Percentiles rank a stretch among this genome's conserved stretches.
phyloP scores from a whole-genome alignment of 805 yeast species.

The Kodamaea nitidulidarum region DNA sequence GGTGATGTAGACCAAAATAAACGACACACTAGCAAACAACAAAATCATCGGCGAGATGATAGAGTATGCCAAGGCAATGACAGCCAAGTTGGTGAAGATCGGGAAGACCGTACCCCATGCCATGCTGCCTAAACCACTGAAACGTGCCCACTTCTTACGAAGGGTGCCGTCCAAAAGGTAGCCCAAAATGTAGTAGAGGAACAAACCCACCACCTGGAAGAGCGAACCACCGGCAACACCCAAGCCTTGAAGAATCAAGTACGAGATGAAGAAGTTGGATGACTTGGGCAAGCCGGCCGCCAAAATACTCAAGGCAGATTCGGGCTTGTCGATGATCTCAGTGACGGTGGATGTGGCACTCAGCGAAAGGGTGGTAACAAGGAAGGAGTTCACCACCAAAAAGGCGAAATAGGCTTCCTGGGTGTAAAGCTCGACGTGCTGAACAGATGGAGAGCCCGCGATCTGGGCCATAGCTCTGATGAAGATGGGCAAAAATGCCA shows the following conservation, averaged over 20 bases:
- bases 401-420: slow-evolving; percentile 89
- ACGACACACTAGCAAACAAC: slow-evolving; percentile 67
- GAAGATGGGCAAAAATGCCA: slow-evolving; percentile 82
- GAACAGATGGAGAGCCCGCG: slow-evolving; percentile 67
- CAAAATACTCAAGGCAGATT: slow-evolving; percentile 66
- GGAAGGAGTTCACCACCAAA: slow-evolving; percentile 84
- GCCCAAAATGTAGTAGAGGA: slow-evolving; percentile 58
- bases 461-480: slow-evolving; percentile 72
- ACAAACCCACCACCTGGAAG: slow-evolving; percentile 61
- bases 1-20: slow-evolving; percentile 69
- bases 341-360: slow-evolving; percentile 77
- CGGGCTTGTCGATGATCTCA: slow-evolving; percentile 63
- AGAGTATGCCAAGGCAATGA: slow-evolving; percentile 62
- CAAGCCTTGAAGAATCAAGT: slow-evolving; percentile 77
- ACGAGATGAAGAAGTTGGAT: slow-evolving; percentile 83
- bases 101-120: slow-evolving; percentile 79
- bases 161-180: slow-evolving; percentile 56
- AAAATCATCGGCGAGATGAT: slow-evolving; percentile 81
- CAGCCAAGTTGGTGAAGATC: slow-evolving; percentile 65
- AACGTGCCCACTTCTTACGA: slow-evolving; percentile 64
- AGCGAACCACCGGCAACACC: slow-evolving; percentile 71
- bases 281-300: slow-evolving; percentile 82
- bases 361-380: slow-evolving; percentile 80
- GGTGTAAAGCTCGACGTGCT: slow-evolving; percentile 72
- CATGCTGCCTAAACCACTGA: slow-evolving; percentile 47